Evolutionary conservation across 2,329 filamentous ascomycete species (phyloP).

Genomic region (Xylariaceae sp.): DNA sequence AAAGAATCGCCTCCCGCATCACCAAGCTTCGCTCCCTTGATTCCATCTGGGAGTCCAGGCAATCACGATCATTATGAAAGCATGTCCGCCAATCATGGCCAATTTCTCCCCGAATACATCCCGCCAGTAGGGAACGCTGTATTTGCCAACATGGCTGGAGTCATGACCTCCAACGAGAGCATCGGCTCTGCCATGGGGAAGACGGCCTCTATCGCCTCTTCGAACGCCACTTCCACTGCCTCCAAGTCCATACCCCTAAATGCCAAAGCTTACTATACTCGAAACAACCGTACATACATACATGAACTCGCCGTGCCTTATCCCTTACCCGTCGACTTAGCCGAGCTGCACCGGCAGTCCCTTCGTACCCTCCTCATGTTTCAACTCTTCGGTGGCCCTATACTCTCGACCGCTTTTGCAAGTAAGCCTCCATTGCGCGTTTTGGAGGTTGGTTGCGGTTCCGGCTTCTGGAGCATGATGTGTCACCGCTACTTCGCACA

Average conservation of each 20-base stretch:
- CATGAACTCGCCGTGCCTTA: slow-evolving; percentile 70
- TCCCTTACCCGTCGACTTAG: slow-evolving; percentile 82
- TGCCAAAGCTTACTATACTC: slow-evolving; percentile 59
- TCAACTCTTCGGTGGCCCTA: slow-evolving; percentile 74
- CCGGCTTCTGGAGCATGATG: slow-evolving; percentile 84
- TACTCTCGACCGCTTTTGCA: slow-evolving; percentile 66
- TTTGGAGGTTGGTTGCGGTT: slow-evolving; percentile 82
- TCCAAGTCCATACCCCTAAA: slow-evolving; percentile 22
- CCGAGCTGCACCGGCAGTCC: slow-evolving; percentile 83
- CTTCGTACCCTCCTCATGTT: slow-evolving; percentile 77
- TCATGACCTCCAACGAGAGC: slow-evolving; percentile 46
- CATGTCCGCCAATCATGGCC: slow-evolving; percentile 16
- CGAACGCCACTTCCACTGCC: slow-evolving; percentile 19
- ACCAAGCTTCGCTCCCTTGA: slow-evolving; percentile 11
- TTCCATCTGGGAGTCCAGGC: slow-evolving; percentile 15
- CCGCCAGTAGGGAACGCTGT: slow-evolving; percentile 40
- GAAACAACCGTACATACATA: slow-evolving; percentile 79
- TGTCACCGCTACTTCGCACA: slow-evolving; percentile 76
- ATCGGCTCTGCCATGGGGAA: slow-evolving; percentile 38
- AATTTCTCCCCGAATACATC: slow-evolving; percentile 40
- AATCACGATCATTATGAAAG: slow-evolving; percentile 22
- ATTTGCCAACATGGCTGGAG: slow-evolving; percentile 38
- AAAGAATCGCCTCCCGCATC: slow-evolving; percentile 8
- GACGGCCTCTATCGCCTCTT: slow-evolving; percentile 30
- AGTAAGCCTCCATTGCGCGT: slow-evolving; percentile 70